phyloP scores from a whole-genome alignment of 768 basidiomycete species.

The Boletus reticulatus region DNA sequence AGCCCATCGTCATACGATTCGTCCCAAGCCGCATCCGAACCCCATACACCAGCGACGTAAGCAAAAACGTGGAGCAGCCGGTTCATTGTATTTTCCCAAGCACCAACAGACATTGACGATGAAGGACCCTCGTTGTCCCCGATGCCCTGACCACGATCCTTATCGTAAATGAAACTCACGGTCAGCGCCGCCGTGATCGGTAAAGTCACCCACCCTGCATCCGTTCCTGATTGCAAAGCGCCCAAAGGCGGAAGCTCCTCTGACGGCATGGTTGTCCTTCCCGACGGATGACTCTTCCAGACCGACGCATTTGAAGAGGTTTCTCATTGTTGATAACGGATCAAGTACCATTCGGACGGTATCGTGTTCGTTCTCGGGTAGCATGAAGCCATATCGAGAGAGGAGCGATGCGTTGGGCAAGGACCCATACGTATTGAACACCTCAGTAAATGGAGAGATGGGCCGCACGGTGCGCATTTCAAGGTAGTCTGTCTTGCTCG shows the following conservation, averaged over 20 bases:
- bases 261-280: conserved; percentile 18
- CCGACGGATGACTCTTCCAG: conserved; percentile 2
- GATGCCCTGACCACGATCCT: conserved; percentile 23
- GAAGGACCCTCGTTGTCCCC: conserved; percentile 8
- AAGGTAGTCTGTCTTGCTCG: conserved; percentile 38
- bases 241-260: conserved; percentile 2
- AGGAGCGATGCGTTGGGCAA: conserved; percentile 67
- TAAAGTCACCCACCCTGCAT: conserved; percentile 20
- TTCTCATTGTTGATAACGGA: conserved; percentile 15
- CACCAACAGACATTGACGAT: neutral
- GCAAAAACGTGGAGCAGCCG: conserved; percentile 18
- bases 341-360: conserved; percentile 36
- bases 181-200: conserved; percentile 25
- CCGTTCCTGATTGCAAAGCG: conserved; percentile 24
- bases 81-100: conserved; percentile 14
- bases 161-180: conserved; percentile 19
- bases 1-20: conserved; percentile 20
- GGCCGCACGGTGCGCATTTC: conserved; percentile 66
- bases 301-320: conserved; percentile 12
- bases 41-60: conserved; percentile 22
- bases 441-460: conserved; percentile 51
- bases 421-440: conserved; percentile 78
- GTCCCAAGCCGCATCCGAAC: conserved; percentile 25
- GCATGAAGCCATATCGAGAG: conserved; percentile 66
- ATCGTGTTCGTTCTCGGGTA: conserved; percentile 74